Percentiles rank a stretch among this genome's conserved stretches.
These are phyloP conservation scores for Cenchrus purpureus DNA, from an alignment of 176 grass and related monocot species.

Conservation along the genomic window DNA sequence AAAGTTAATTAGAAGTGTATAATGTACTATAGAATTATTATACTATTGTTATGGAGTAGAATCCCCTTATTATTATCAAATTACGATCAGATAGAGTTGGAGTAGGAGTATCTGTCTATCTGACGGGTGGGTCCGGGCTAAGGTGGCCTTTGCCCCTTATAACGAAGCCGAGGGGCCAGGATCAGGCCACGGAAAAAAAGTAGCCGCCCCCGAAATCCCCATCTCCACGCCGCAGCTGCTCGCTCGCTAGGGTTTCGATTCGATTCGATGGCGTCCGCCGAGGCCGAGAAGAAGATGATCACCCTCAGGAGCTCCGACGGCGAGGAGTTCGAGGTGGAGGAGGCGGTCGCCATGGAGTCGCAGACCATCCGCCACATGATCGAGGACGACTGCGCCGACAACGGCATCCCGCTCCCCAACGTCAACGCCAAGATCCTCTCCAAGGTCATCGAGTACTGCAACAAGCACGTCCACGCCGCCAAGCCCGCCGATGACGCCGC, in stretches of 20 bases:
- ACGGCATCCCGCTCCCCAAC: constrained; percentile 58
- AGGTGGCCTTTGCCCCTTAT: no score
- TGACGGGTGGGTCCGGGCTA: no score
- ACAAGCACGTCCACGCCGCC: constrained; percentile 49
- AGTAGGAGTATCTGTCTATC: no score
- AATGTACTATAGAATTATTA: no score
- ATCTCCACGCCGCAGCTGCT: not conserved
- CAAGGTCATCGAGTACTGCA: constrained; percentile 75
- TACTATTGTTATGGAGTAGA: no score
- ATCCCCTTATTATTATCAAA: no score
- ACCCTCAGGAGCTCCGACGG: constrained; percentile 38
- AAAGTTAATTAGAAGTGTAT: no score
- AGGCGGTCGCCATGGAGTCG: constrained; percentile 50
- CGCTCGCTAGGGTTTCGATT: constrained; percentile 17
- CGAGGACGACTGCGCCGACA: constrained; percentile 61
- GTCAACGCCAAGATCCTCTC: constrained; percentile 53
- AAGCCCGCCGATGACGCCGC: not conserved
- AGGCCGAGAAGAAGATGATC: constrained; percentile 46
- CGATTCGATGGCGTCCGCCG: not conserved
- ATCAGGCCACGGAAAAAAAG: not conserved
- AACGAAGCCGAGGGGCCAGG: no score
- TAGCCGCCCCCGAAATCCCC: not conserved
- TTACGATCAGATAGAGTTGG: no score
- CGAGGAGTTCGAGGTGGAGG: constrained; percentile 47
- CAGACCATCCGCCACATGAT: constrained; percentile 61